These are phyloP conservation scores for Apiosordaria backusii DNA, from an alignment of 495 filamentous ascomycete genomes.

Conservation along the genomic window DNA sequence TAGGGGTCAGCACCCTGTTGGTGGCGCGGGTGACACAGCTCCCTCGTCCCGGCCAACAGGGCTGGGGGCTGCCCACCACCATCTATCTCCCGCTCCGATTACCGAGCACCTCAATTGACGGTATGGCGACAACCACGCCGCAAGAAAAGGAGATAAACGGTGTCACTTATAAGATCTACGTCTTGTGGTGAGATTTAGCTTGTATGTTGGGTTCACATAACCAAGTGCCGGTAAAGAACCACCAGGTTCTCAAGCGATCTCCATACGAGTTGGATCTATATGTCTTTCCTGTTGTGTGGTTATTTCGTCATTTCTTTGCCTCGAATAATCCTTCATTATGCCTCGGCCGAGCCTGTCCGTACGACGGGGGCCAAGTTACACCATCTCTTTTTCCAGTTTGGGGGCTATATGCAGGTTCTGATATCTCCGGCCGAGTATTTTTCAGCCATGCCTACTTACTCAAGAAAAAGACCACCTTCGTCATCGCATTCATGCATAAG, in stretches of 20 bases:
- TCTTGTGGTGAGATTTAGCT: background rate
- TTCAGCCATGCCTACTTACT: background rate
- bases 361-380: background rate
- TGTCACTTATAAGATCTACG: background rate
- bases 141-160: background rate
- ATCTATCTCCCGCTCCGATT: background rate
- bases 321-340: background rate
- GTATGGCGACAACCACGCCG: background rate
- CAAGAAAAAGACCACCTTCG: too few relatives aligned
- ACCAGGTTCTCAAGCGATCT: background rate
- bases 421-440: background rate
- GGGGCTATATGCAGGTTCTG: background rate
- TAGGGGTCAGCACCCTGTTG: background rate
- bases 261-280: background rate
- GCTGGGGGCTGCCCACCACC: background rate
- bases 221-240: background rate
- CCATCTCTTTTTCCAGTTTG: too few relatives aligned
- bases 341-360: background rate
- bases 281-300: background rate
- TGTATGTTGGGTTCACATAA: background rate
- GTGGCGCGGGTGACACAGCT: background rate
- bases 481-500: too few relatives aligned
- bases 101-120: background rate
- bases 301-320: background rate
- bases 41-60: slow-evolving; percentile 3